Base-by-base conservation (phyloP, 1,284 basidiomycete genomes). In the Malassezia cuniculi region DNA sequence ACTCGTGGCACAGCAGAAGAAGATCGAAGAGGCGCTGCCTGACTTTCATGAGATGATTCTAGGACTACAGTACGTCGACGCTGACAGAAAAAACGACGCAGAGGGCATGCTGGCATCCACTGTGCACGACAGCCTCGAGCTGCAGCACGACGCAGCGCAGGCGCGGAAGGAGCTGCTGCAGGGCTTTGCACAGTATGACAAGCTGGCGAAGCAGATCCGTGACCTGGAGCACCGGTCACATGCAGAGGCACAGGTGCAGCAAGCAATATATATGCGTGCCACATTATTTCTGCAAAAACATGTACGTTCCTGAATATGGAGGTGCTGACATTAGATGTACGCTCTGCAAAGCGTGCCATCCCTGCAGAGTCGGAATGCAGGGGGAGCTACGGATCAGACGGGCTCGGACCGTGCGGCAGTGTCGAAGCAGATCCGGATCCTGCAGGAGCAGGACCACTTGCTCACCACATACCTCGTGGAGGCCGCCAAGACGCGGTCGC, bases 181-280 rank as follows among this genome's bases (percentile, higher is more conserved):
- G 31, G 76, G 81, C 2, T 86, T 93, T 66, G 75, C 79, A 6
- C 78, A 82, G 41, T 95, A 94, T 68, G 90, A 97, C 57, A 76
- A 78, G 30, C 70, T 94, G 4, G 76, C 85, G 0, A 90, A 89
- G 62, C 78, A 80, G 22, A 83, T 95, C 54, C 76, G 78, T 35
- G 73, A 71, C 45, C 69, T 90, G 15, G 26, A 27, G 11, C 18
- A 33, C 12, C 5, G n/a, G 12, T 31, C 27, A 10, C n/a, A 35
- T n/a, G 26, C 81, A 9, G 85, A 90, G 61, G 80, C 84, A 48
- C 75, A 80, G 11, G 75, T 95, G 7, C 85, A 93, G 63, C 71
- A 74, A 17, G 84, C 86, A 0, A 80, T 97, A 15, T 73, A 79
- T 45, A 76, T 76, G 1, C 74, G 82, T 1, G 83, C 85, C 0